Base-by-base conservation (phyloP, 371 early-diverging fungal genomes). In the Conidiobolus coronatus region DNA sequence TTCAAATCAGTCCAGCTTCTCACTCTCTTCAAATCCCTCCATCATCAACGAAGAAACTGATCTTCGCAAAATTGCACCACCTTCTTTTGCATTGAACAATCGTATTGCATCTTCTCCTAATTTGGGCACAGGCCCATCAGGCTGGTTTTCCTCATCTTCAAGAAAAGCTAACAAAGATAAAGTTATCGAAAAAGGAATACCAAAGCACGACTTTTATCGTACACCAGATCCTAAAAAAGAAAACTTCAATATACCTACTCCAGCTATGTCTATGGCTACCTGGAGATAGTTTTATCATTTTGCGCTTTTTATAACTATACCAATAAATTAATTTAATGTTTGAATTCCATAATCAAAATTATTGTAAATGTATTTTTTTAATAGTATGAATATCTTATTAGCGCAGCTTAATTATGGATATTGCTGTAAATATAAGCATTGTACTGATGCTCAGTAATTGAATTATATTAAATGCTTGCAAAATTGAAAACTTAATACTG, bases 121-220 rank as follows among this genome's bases (percentile, higher is more conserved):
- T 9, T 40, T 20, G 17, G 5, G 23, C 7, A 23, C 48, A 17
- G 18, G 24, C 7, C 18, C 37, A 8, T 14, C 36, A 6, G 38
- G 40, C 6, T 47, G 48, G 48, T 47, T 47, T 37, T 39, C 48
- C 20, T 14, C 15, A 17, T 23, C 33, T 17, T 29, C 29, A 29
- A 23, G 18, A 13, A 47, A 47, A 47, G 29, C 29, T 18, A 8
- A 17, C 14, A 38, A 40, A 40, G 17, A 15, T n/a, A 47, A 47
- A 24, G 22, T 40, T 8, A 22, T 17, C 33, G 48, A 47, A 19
- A 17, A 37, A 7, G 36, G 36, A 14, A 40, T 47, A 14, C 48
- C 48, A 7, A 47, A 47, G 23, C 48, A 47, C n/a, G 48, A 47
- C n/a, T 47, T 47, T 40, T 47, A 36, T 15, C 36, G 22, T 18